Evolutionary conservation across 306 rosid genomes (phyloP).

Genomic region (Malus asiatica): DNA sequence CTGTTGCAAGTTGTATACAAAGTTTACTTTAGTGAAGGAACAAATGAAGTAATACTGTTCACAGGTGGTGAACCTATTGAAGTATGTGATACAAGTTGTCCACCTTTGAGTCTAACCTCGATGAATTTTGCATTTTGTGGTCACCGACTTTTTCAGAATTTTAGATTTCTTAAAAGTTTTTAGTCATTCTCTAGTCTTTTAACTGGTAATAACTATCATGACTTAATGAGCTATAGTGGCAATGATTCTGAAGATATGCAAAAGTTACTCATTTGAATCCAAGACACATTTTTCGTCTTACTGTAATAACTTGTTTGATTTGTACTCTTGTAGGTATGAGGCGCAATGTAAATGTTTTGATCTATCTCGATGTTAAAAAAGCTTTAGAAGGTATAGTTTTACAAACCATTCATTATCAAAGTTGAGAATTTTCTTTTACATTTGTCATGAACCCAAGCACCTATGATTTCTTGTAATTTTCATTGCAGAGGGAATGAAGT

Average conservation of each 20-base stretch:
- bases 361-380: conserved; percentile 61
- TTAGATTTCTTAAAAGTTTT: neutral
- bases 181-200: neutral
- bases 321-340: conserved; percentile 66
- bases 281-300: neutral
- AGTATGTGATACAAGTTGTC: neutral
- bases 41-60: neutral
- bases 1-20: neutral
- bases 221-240: neutral
- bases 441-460: neutral
- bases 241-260: neutral
- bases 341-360: conserved; percentile 61
- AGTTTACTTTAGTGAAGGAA: neutral
- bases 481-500: conserved; percentile 79
- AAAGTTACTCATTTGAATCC: neutral
- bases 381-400: conserved; percentile 64
- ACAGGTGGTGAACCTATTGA: neutral
- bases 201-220: neutral
- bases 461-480: neutral
- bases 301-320: neutral
- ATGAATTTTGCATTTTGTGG: neutral
- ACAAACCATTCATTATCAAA: neutral
- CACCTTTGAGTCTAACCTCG: neutral
- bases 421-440: neutral
- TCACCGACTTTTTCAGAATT: neutral